A percentile compares a stretch with the other conserved stretches of the same genome.
phyloP scores from a whole-genome alignment of 257 asterid species.

The Eustoma russellianum region DNA sequence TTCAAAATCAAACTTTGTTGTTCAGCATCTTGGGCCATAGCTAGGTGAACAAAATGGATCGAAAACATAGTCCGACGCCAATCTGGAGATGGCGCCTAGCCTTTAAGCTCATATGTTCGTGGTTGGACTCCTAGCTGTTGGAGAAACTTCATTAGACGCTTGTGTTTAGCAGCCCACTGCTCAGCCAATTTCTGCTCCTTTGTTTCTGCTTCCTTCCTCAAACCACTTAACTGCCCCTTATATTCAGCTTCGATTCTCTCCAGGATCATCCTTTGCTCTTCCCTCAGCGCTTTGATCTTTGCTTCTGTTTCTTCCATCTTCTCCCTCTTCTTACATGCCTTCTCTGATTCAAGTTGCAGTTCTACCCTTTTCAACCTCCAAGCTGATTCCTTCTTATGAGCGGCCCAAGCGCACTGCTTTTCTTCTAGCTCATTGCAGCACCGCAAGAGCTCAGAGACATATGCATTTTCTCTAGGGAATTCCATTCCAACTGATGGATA shows the following conservation, averaged over 20 bases:
- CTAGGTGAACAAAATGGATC: too few species aligned
- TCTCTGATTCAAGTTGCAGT: constrained; percentile 75
- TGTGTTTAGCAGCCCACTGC: constrained; percentile 82
- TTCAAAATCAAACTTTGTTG: too few species aligned
- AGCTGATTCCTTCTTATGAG: constrained; percentile 68
- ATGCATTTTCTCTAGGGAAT: constrained; percentile 23
- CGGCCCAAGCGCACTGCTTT: constrained; percentile 65
- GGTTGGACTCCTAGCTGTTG: too few species aligned
- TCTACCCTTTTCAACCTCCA: constrained; percentile 83
- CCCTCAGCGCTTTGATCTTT: constrained; percentile 58
- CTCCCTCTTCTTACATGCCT: constrained; percentile 64
- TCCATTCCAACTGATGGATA: constrained; percentile 23
- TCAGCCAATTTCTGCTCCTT: constrained; percentile 87
- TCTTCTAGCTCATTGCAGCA: constrained; percentile 79
- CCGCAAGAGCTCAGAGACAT: constrained; percentile 46
- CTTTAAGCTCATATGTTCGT: too few species aligned
- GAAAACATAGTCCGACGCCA: too few species aligned
- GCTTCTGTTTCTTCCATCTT: constrained; percentile 73
- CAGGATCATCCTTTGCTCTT: constrained; percentile 54
- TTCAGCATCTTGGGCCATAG: too few species aligned
- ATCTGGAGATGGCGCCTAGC: too few species aligned
- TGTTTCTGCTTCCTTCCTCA: constrained; percentile 78
- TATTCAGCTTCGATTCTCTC: constrained; percentile 82
- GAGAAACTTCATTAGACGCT: constrained; percentile 48
- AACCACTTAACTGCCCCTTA: constrained; percentile 61